These are phyloP conservation scores for Pleurotus tuber-regium DNA, from an alignment of 768 basidiomycete genomes.

Conservation along the genomic window DNA sequence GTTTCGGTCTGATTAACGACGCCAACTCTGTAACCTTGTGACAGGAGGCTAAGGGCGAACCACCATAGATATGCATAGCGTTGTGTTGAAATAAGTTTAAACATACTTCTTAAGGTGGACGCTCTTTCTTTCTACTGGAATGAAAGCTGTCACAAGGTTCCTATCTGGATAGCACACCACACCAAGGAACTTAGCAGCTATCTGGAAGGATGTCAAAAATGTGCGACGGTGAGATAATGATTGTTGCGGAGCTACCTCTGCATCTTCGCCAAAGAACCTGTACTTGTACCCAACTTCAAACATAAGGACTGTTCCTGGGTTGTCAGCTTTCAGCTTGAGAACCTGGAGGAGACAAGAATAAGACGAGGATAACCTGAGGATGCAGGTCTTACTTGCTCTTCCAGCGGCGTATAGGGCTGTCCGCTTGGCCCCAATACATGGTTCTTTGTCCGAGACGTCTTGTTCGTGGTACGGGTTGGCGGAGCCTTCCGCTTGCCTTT, in stretches of 20 bases:
- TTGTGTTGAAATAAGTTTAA: background rate
- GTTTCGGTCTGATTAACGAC: conserved; percentile 84
- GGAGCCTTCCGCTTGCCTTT: conserved; percentile 36
- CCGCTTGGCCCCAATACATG: conserved; percentile 65
- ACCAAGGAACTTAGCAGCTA: conserved; percentile 74
- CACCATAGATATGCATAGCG: background rate
- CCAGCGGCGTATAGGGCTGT: conserved; percentile 71
- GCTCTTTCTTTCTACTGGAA: conserved; percentile 66
- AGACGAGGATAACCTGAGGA: background rate
- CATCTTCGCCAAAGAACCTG: conserved; percentile 82
- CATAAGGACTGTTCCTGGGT: conserved; percentile 69
- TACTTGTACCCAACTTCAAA: conserved; percentile 86
- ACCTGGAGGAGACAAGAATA: conserved; percentile 34
- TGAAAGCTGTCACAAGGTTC: conserved; percentile 73
- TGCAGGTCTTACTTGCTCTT: conserved; percentile 52
- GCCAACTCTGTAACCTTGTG: conserved; percentile 80
- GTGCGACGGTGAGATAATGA: background rate
- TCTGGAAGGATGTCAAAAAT: conserved; percentile 32
- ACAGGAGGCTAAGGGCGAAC: conserved; percentile 52
- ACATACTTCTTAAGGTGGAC: conserved; percentile 75
- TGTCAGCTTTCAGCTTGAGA: conserved; percentile 55
- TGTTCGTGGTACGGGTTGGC: conserved; percentile 22
- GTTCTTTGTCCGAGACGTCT: conserved; percentile 30
- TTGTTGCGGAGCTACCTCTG: conserved; percentile 45
- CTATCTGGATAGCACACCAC: conserved; percentile 71